Percentiles rank a stretch among this genome's conserved stretches.
phyloP scores from a whole-genome alignment of 2,329 filamentous ascomycete species.

The Epichloe aotearoae region DNA sequence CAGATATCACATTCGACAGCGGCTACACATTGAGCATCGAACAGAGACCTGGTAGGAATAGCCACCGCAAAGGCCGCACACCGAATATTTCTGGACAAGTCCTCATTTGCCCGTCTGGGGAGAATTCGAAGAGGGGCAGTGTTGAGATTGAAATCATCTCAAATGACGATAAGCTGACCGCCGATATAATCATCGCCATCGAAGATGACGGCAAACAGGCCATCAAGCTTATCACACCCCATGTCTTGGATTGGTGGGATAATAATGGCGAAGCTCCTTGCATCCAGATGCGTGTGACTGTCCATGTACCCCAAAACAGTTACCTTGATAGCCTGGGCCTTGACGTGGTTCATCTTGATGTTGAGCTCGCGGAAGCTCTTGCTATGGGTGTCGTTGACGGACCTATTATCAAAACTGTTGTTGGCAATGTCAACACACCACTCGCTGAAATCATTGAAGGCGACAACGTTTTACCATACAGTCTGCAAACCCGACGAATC shows the following conservation, averaged over 20 bases:
- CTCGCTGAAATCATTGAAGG: conserved; percentile 15
- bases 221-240: conserved; percentile 27
- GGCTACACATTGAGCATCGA: conserved; percentile 25
- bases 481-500: conserved; percentile 29
- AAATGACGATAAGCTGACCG: conserved; percentile 28
- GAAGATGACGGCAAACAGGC: conserved; percentile 18
- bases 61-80: conserved; percentile 10
- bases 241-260: conserved; percentile 19
- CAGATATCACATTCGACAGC: conserved; percentile 20
- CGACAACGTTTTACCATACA: conserved; percentile 20
- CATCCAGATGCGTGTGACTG: conserved; percentile 32
- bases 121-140: conserved; percentile 19
- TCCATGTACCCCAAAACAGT: conserved; percentile 30
- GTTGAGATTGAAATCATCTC: conserved; percentile 31
- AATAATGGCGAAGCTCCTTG: conserved; percentile 23
- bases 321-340: conserved; percentile 25
- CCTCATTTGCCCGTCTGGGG: conserved; percentile 25
- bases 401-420: conserved; percentile 21
- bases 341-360: conserved; percentile 23
- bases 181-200: conserved; percentile 21
- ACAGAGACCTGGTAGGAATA: conserved; percentile 20
- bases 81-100: conserved; percentile 33
- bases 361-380: conserved; percentile 28
- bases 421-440: conserved; percentile 22
- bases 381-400: conserved; percentile 18